phyloP scores from a whole-genome alignment of 1,284 basidiomycete species.

The Porodaedalea pini region DNA sequence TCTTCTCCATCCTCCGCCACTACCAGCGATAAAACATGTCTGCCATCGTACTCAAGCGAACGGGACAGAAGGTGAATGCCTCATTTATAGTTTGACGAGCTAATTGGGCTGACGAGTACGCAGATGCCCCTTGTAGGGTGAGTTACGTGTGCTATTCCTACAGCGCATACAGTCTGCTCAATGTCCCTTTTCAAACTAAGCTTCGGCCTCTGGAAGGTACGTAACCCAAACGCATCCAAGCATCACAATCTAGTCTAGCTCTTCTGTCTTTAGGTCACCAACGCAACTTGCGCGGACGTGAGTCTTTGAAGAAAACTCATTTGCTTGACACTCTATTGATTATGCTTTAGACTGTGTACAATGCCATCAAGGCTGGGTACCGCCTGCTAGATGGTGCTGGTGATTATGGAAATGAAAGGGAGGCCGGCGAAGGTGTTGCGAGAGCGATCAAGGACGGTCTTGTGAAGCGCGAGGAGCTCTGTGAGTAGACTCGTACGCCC shows the following conservation, averaged over 20 bases:
- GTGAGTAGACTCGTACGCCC: constrained; percentile 41
- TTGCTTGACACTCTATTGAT: background rate
- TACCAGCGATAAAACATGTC: constrained; percentile 37
- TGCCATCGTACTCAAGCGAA: constrained; percentile 52
- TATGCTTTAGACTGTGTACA: constrained; percentile 40
- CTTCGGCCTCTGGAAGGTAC: constrained; percentile 69
- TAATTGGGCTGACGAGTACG: background rate
- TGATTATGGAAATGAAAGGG: constrained; percentile 79
- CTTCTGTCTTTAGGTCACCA: constrained; percentile 47
- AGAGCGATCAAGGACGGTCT: constrained; percentile 74
- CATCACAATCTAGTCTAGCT: constrained; percentile 14
- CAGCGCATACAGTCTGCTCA: constrained; percentile 8
- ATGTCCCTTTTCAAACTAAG: constrained; percentile 33
- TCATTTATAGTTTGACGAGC: constrained; percentile 12
- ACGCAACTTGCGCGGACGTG: constrained; percentile 56
- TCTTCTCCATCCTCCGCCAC: constrained; percentile 12
- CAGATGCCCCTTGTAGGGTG: constrained; percentile 64
- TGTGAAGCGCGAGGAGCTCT: constrained; percentile 73
- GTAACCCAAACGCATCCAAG: background rate
- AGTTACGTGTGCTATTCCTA: constrained; percentile 26
- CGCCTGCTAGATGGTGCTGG: constrained; percentile 77
- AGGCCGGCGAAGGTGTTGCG: constrained; percentile 54
- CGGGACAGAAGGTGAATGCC: constrained; percentile 50
- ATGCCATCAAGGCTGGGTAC: constrained; percentile 58
- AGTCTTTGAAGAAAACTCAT: constrained; percentile 24